Conservation (phyloP, 2,329 filamentous ascomycete species). For the Exophiala mesophila region DNA sequence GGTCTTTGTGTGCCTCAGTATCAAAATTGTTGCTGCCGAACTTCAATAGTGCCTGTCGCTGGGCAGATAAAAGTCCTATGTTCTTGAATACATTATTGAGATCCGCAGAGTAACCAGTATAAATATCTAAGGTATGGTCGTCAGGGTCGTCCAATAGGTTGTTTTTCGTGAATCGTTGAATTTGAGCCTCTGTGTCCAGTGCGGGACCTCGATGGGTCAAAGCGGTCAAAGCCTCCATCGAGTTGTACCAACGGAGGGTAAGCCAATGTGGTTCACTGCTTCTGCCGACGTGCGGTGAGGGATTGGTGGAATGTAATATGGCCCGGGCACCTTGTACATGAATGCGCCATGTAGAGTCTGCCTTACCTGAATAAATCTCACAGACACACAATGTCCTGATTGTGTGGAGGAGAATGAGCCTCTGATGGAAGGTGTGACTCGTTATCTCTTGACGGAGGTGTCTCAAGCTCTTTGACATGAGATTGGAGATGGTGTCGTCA, state of each 20-base stretch:
- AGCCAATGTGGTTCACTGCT: constrained; percentile 24
- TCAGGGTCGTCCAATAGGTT: constrained; percentile 28
- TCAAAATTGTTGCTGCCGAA: constrained; percentile 24
- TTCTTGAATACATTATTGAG: constrained; percentile 36
- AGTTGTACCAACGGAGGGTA: constrained; percentile 38
- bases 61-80: constrained; percentile 28
- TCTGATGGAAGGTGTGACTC: constrained; percentile 22
- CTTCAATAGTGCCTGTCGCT: background rate
- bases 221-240: constrained; percentile 39
- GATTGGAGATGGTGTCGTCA: constrained; percentile 33
- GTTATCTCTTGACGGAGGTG: constrained; percentile 39
- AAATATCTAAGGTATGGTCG: constrained; percentile 39
- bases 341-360: constrained; percentile 39
- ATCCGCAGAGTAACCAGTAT: constrained; percentile 40
- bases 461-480: constrained; percentile 39
- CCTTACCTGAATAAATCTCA: constrained; percentile 40
- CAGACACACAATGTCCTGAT: constrained; percentile 41
- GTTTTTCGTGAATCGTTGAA: constrained; percentile 20
- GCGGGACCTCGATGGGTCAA: constrained; percentile 27
- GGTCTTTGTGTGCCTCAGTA: constrained; percentile 25
- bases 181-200: background rate
- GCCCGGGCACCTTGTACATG: constrained; percentile 41
- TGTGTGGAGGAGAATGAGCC: constrained; percentile 30
- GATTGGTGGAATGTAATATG: constrained; percentile 28
- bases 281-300: constrained; percentile 9